phyloP scores from a whole-genome alignment of 768 basidiomycete species.

The Xerocomellus intermedius region DNA sequence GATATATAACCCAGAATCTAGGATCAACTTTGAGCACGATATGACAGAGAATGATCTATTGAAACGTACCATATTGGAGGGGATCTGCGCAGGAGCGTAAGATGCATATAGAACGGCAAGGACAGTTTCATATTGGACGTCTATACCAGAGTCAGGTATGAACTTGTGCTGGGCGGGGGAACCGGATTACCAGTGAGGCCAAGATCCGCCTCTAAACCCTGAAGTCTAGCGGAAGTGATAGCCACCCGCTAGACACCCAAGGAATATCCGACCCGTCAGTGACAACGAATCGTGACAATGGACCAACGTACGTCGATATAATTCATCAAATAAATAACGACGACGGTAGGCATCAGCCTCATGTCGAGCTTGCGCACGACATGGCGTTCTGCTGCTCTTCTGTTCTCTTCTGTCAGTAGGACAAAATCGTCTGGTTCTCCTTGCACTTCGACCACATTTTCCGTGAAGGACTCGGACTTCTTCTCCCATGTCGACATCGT shows the following conservation, averaged over 20 bases:
- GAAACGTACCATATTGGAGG: slow-evolving; percentile 57
- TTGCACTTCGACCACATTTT: neutral
- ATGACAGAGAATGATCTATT: neutral
- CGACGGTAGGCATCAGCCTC: slow-evolving; percentile 29
- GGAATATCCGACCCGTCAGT: neutral
- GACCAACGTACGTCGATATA: slow-evolving; percentile 23
- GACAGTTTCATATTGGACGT: slow-evolving; percentile 51
- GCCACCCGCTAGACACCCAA: slow-evolving; percentile 33
- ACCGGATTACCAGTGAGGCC: slow-evolving; percentile 28
- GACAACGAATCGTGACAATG: neutral
- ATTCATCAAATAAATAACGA: slow-evolving; percentile 26
- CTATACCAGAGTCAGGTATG: slow-evolving; percentile 26
- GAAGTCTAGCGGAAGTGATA: slow-evolving; percentile 37
- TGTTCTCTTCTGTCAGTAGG: slow-evolving; percentile 10
- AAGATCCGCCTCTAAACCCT: slow-evolving; percentile 42
- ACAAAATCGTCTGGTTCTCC: slow-evolving; percentile 5
- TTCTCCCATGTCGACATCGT: slow-evolving; percentile 11
- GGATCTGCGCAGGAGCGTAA: slow-evolving; percentile 63
- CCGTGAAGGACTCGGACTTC: slow-evolving; percentile 7
- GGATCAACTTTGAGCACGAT: neutral
- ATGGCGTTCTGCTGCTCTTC: slow-evolving; percentile 20
- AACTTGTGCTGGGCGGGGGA: neutral
- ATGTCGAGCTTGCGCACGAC: slow-evolving; percentile 29
- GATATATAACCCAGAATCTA: slow-evolving; percentile 56
- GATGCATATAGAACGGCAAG: slow-evolving; percentile 56